A percentile compares a stretch with the other conserved stretches of the same genome.
These are phyloP conservation scores for Neoboletus subvelutipes DNA, from an alignment of 768 basidiomycete genomes.

Conservation along the genomic window DNA sequence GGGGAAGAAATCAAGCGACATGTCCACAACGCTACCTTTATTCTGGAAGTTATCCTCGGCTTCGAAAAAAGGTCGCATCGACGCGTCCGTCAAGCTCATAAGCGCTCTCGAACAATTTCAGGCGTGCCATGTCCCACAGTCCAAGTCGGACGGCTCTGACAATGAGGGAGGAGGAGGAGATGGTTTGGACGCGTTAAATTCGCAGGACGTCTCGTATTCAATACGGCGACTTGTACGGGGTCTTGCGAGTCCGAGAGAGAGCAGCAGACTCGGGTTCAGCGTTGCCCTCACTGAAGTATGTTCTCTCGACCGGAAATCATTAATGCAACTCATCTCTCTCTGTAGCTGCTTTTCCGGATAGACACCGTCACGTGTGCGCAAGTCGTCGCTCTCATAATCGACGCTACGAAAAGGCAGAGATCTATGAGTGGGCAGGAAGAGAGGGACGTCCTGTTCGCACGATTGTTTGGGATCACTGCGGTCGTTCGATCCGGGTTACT, in stretches of 20 bases:
- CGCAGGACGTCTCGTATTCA: constrained; percentile 91
- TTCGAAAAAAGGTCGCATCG: constrained; percentile 74
- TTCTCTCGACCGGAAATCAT: background rate
- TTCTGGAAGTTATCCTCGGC: constrained; percentile 93
- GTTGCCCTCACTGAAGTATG: constrained; percentile 93
- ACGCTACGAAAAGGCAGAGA: constrained; percentile 66
- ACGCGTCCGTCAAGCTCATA: constrained; percentile 84
- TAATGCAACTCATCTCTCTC: constrained; percentile 4
- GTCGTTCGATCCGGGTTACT: constrained; percentile 85
- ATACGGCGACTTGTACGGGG: constrained; percentile 85
- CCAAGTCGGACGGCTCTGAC: constrained; percentile 36
- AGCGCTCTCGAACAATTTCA: constrained; percentile 85
- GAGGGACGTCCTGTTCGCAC: constrained; percentile 88
- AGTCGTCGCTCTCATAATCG: constrained; percentile 71
- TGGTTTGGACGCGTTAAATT: constrained; percentile 66
- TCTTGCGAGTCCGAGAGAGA: constrained; percentile 88
- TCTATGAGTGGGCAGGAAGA: constrained; percentile 90
- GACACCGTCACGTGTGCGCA: constrained; percentile 75
- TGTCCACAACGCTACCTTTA: constrained; percentile 87
- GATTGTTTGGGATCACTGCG: constrained; percentile 85
- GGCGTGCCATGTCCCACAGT: constrained; percentile 53
- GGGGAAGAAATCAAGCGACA: constrained; percentile 26
- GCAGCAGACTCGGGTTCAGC: constrained; percentile 91
- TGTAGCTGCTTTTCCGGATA: constrained; percentile 75
- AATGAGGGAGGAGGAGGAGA: constrained; percentile 48